A percentile compares a stretch with the other conserved stretches of the same genome.
Conservation (phyloP, 805 yeast species). For the Yarrowia osloensis region DNA sequence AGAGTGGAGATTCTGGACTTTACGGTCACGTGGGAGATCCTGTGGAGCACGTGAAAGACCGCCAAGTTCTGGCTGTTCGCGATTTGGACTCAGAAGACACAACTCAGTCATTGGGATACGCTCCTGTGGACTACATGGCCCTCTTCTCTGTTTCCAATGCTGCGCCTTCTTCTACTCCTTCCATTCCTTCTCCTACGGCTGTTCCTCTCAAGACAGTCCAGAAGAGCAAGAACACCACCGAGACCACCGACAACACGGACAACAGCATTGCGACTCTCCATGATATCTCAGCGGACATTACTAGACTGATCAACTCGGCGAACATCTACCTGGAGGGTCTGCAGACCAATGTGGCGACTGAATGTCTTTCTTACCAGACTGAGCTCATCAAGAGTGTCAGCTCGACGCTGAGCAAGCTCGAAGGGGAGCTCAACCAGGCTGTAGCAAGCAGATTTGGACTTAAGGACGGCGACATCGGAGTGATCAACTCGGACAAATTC, state of each 20-base stretch:
- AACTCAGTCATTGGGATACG: not conserved
- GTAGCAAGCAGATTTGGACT: not conserved
- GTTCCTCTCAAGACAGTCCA: not conserved
- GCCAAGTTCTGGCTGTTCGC: not conserved
- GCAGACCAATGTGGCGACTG: not conserved
- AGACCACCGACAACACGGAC: too few species aligned
- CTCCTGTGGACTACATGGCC: slow-evolving; percentile 1
- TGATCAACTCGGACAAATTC: not conserved
- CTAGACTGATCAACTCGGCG: not conserved
- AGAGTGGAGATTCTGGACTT: too few species aligned
- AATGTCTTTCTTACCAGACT: not conserved
- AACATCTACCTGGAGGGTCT: slow-evolving; percentile 19
- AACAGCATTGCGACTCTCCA: not conserved
- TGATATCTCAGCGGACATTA: not conserved
- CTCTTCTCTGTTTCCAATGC: not conserved
- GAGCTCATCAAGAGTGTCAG: not conserved
- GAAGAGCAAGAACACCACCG: too few species aligned
- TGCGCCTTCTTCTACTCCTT: not conserved
- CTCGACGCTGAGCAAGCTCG: not conserved
- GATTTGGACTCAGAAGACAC: not conserved
- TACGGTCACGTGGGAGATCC: not conserved
- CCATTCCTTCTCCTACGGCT: not conserved
- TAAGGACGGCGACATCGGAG: not conserved
- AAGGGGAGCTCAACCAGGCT: not conserved
- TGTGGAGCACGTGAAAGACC: not conserved